Base-by-base conservation (phyloP, 2,329 filamentous ascomycete genomes). In the Epichloe coenophiala region DNA sequence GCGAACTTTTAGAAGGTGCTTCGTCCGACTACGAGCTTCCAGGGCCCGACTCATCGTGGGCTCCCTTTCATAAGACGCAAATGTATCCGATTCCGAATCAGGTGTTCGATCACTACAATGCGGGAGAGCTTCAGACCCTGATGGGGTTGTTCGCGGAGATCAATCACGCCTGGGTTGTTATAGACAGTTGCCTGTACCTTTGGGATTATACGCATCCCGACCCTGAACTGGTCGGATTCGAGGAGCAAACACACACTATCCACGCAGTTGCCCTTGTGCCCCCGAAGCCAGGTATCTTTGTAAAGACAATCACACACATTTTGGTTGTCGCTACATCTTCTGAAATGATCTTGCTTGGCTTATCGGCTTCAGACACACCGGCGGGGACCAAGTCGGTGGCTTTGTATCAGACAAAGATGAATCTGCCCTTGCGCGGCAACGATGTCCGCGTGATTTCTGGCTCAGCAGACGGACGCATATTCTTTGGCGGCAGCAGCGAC, bases 141-240 rank as follows among this genome's bases (percentile, higher is more conserved):
- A 95, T 98, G 86, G 94, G 94, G 9, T 73, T 98, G 36, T 97
- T 98, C 66, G 87, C 93, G 17, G 87, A 94, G 67, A 77, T 98
- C 61, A 90, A 91, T 61, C 89, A 97, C 67, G 93, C 91, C 33
- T 98, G 90, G 86, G 86, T 95, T 50, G 81, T 87, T 23, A 93
- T 98, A 63, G 93, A 98, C 70, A 96, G 95, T 69, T 87, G 88
- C 55, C 75, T 98, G 43, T 98, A 96, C 64, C 75, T 98, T 15
- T 98, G 94, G 94, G 91, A 98, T 68, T 98, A 96, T 66, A 95
- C 89, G 6, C 80, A 88, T 63, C 82, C 87, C n/a, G 88, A 91
- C 58, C 88, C 91, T 5, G 87, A 95, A 63, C 75, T 96, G 41
- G 85, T 95, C 57, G 91, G 91, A 17, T 96, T 87, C 61, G 91